Conservation (phyloP, 495 filamentous ascomycete species). For the Aspergillus sclerotiicarbonarius region DNA sequence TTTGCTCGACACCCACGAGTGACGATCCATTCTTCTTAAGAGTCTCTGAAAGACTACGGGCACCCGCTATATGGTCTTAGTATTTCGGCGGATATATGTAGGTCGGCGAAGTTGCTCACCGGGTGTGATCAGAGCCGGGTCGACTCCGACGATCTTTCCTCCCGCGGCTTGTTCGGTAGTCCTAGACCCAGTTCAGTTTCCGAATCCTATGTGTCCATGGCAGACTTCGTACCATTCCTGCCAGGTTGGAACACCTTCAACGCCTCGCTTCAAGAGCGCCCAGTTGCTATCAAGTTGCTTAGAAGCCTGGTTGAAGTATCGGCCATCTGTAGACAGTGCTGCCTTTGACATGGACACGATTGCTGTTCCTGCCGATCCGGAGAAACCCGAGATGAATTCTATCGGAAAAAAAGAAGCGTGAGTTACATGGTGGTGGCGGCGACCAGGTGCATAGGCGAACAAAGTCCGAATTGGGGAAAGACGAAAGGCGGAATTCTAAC, state of each 20-base stretch:
- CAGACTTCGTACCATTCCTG: slow-evolving; percentile 77
- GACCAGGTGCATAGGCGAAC: background rate
- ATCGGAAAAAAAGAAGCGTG: slow-evolving; percentile 19
- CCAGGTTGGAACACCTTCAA: slow-evolving; percentile 94
- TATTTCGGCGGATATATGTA: background rate
- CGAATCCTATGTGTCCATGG: background rate
- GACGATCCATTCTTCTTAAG: slow-evolving; percentile 81
- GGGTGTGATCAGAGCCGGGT: slow-evolving; percentile 83
- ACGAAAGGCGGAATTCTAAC: slow-evolving; percentile 37
- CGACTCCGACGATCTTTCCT: slow-evolving; percentile 86
- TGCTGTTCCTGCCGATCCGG: slow-evolving; percentile 91
- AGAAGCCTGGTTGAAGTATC: slow-evolving; percentile 96
- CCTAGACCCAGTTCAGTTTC: slow-evolving; percentile 42
- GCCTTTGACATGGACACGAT: slow-evolving; percentile 85
- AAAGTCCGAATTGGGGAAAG: background rate
- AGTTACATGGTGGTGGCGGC: slow-evolving; percentile 5
- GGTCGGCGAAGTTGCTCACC: slow-evolving; percentile 38
- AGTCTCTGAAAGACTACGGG: slow-evolving; percentile 80
- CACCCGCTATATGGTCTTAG: slow-evolving; percentile 53
- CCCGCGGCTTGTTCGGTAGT: slow-evolving; percentile 77
- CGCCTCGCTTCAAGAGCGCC: slow-evolving; percentile 85
- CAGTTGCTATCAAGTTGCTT: slow-evolving; percentile 93
- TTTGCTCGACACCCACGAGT: slow-evolving; percentile 68
- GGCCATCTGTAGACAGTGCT: slow-evolving; percentile 89
- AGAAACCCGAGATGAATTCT: slow-evolving; percentile 92